These are phyloP conservation scores for Alternaria metachromatica DNA, from an alignment of 2,329 filamentous ascomycete genomes.

Conservation along the genomic window DNA sequence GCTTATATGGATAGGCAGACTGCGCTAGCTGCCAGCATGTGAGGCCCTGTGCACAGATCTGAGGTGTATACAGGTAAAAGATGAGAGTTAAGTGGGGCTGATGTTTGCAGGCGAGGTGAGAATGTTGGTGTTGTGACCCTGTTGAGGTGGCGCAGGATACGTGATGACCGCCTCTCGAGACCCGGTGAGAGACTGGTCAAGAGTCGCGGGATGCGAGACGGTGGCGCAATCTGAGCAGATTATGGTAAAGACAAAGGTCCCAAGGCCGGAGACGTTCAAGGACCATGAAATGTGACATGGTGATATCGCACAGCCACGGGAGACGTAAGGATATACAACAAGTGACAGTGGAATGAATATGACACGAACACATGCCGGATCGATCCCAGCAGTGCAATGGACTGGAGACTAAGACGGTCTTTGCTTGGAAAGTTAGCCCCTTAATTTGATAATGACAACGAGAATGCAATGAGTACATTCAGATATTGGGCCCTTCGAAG, in stretches of 20 bases:
- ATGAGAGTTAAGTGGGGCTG: neutral
- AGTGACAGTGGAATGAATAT: neutral
- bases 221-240: neutral
- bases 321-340: neutral
- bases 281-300: neutral
- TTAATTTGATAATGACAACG: neutral
- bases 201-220: neutral
- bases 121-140: neutral
- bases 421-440: neutral
- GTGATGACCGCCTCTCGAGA: neutral
- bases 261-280: no score
- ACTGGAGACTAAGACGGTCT: neutral
- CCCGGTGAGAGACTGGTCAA: constrained; percentile 1
- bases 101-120: neutral
- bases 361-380: neutral
- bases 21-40: constrained; percentile 2
- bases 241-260: neutral
- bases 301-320: neutral
- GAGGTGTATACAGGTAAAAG: constrained; percentile 13
- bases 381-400: no score
- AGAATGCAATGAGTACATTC: neutral
- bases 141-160: neutral
- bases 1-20: constrained; percentile 20
- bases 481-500: accelerated
- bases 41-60: neutral